A percentile compares a stretch with the other conserved stretches of the same genome.
phyloP scores from a whole-genome alignment of 1,284 basidiomycete species.

The Amylostereum areolatum region DNA sequence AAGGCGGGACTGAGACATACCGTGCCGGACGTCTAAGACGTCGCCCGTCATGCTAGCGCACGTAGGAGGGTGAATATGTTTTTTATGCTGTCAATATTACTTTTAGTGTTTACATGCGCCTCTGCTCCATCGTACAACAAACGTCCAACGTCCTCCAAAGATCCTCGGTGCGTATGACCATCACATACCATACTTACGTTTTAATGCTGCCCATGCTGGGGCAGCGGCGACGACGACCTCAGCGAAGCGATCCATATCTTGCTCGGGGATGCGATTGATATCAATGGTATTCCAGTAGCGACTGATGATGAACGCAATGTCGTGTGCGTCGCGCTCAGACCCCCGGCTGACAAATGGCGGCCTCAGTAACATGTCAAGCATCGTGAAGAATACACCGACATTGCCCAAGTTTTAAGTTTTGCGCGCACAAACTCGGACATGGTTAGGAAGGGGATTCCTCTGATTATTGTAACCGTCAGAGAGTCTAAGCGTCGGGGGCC shows the following conservation, averaged over 20 bases:
- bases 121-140: neutral
- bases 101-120: neutral
- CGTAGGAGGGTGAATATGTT: no score
- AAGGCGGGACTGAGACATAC: no score
- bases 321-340: constrained; percentile 62
- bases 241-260: constrained; percentile 73
- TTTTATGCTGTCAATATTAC: neutral
- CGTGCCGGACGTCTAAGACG: no score
- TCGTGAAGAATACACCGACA: constrained; percentile 39
- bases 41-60: no score
- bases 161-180: neutral
- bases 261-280: constrained; percentile 74
- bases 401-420: constrained; percentile 71
- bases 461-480: constrained; percentile 57
- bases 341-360: constrained; percentile 41
- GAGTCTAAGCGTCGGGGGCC: constrained; percentile 68
- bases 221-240: constrained; percentile 44
- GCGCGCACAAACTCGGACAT: constrained; percentile 75
- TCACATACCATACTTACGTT: constrained; percentile 57
- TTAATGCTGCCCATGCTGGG: constrained; percentile 64
- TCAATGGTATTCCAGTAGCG: constrained; percentile 74
- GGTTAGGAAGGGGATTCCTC: constrained; percentile 67
- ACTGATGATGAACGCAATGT: constrained; percentile 60
- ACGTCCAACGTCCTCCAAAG: neutral
- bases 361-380: neutral